A percentile compares a stretch with the other conserved stretches of the same genome.
Evolutionary conservation across 2,329 filamentous ascomycete genomes (phyloP).

Genomic region (Lomentospora prolificans): DNA sequence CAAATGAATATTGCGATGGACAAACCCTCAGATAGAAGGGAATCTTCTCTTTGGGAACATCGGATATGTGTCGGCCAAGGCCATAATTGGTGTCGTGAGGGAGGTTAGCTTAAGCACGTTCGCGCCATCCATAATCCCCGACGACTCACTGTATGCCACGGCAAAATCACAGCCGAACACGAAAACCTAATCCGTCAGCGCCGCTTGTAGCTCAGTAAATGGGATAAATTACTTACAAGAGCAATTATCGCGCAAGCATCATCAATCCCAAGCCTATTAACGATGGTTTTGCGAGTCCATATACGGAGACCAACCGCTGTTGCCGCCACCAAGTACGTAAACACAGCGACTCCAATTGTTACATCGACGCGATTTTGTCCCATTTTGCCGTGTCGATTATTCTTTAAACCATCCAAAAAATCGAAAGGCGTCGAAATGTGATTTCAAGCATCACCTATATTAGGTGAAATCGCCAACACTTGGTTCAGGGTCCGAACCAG

Average conservation of each 20-base stretch:
- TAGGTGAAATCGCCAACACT: not conserved
- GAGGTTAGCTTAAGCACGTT: constrained; percentile 2
- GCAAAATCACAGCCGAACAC: constrained; percentile 2
- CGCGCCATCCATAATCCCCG: not conserved
- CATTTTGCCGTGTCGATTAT: not conserved
- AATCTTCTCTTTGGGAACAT: constrained; percentile 2
- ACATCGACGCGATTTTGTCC: not conserved
- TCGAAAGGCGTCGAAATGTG: no score
- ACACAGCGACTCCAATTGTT: not conserved
- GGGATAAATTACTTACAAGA: constrained; percentile 13
- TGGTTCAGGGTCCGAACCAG: not conserved
- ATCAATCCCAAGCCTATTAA: constrained; percentile 17
- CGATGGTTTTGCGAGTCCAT: constrained; percentile 16
- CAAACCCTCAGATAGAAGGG: constrained; percentile 10
- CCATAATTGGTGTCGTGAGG: constrained; percentile 11
- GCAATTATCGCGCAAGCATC: constrained; percentile 16
- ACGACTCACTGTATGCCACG: not conserved
- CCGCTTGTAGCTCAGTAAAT: not conserved
- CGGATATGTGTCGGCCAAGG: constrained; percentile 12
- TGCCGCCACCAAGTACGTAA: not conserved
- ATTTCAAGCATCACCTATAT: no score
- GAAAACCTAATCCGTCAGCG: not conserved
- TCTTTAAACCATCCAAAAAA: not conserved
- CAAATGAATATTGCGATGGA: not conserved
- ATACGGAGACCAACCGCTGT: constrained; percentile 13